Evolutionary conservation across 305 asterid genomes (phyloP).

Genomic region (Solanum hybrid): DNA sequence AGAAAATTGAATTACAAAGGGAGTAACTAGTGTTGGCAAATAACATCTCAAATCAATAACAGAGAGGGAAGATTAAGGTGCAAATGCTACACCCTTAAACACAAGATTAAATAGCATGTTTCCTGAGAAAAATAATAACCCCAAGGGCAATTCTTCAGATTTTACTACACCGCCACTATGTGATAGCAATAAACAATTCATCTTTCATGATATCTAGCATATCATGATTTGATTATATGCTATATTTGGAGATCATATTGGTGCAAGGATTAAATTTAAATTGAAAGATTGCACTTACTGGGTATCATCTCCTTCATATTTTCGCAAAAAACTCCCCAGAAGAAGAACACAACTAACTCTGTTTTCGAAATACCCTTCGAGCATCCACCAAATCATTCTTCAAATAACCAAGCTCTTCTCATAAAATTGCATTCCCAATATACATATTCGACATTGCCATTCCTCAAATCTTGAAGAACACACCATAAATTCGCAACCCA

Average conservation of each 20-base stretch:
- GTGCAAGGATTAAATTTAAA: neutral
- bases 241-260: neutral
- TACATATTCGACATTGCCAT: neutral
- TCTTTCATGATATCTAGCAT: neutral
- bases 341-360: neutral
- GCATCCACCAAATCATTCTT: neutral
- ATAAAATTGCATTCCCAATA: neutral
- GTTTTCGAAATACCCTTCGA: neutral
- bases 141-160: neutral
- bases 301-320: neutral
- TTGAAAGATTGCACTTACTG: neutral
- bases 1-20: neutral
- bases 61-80: neutral
- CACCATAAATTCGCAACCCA: neutral
- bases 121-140: neutral
- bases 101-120: neutral
- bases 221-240: neutral
- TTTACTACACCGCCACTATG: neutral
- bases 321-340: neutral
- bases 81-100: neutral
- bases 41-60: neutral
- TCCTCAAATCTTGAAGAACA: neutral
- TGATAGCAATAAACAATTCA: neutral
- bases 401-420: neutral
- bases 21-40: neutral